Evolutionary conservation across 768 basidiomycete genomes (phyloP), one percentile per base, ranked within the genome.

Genomic region (Macrolepiota dolichaula): DNA sequence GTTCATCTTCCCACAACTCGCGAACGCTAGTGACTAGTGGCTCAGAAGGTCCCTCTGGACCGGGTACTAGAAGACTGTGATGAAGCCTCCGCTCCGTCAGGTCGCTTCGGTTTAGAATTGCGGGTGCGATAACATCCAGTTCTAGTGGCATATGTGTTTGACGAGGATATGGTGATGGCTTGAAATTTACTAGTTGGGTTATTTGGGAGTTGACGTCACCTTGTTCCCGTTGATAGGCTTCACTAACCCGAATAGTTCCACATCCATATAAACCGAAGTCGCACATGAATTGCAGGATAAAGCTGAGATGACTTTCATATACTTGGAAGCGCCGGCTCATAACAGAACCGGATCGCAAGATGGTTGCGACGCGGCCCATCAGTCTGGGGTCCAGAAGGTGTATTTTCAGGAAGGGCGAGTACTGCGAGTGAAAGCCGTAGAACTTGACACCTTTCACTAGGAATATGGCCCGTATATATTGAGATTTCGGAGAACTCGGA

Each of bases 1-100:
- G 85, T 74, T 99, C 96, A 67, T 98, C 95, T 54, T 96, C 92
- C 96, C 96, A 99, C 1, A 98, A 79, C 73, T 98, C 96, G 63
- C 92, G 87, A 50, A 98, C 91, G 67, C 93, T 88, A 44, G 87
- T 78, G 5, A 99, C 90, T 27, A 96, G 81, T 47, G 91, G 92
- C 65, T 92, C 91, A 11, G 80, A 64, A 57, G 85, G 70, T 15
- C 81, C 66, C 44, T 76, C 67, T 19, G 83, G 74, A 35, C 80
- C 73, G 57, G 88, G 85, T 62, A 94, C 91, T 61, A 83, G 81
- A 68, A 92, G 85, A 63, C 89, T 88, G 50, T 88, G 77, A 64
- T 80, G 79, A 29, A 87, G 62, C 63, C 85, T 80, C 42, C 94
- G 86, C 2, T 88, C 76, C 24, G 74, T 67, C 51, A 97, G 75